Conservation (phyloP, 441 rosid species). For the Gossypium lobatum region DNA sequence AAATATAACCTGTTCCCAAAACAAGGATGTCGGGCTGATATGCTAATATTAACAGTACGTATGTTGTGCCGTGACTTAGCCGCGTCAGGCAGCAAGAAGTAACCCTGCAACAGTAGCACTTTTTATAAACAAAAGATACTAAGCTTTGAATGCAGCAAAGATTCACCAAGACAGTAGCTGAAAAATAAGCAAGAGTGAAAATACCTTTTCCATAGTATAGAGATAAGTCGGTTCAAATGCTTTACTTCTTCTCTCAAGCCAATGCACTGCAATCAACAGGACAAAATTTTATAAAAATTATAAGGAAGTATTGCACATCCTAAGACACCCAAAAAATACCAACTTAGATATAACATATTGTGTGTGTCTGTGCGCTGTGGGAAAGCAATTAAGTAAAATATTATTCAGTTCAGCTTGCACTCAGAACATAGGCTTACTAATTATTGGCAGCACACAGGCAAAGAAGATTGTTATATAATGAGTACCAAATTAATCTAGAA, state of each 20-base stretch:
- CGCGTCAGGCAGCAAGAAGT: constrained; percentile 82
- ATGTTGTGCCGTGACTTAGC: constrained; percentile 77
- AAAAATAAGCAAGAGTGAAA: neutral
- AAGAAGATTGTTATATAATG: neutral
- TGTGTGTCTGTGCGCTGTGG: neutral
- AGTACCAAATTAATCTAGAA: neutral
- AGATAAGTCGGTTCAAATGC: constrained; percentile 84
- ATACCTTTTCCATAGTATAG: constrained; percentile 92
- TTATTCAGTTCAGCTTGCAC: neutral
- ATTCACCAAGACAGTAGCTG: neutral
- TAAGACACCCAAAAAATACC: neutral
- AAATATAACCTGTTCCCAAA: constrained; percentile 85
- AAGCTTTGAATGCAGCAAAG: neutral
- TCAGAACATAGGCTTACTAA: neutral
- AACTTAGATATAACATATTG: neutral
- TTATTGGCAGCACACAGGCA: neutral
- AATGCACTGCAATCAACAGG: constrained; percentile 47
- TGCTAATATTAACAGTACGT: constrained; percentile 70
- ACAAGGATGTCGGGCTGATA: constrained; percentile 90
- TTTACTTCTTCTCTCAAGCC: constrained; percentile 80
- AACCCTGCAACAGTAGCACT: constrained; percentile 51
- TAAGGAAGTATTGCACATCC: neutral
- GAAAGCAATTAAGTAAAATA: neutral
- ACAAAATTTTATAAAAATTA: neutral
- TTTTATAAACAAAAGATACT: neutral